Percentiles rank a stretch among this genome's conserved stretches.
These are phyloP conservation scores for Paradendryphiella salina DNA, from an alignment of 2,329 filamentous ascomycete species.

Conservation along the genomic window DNA sequence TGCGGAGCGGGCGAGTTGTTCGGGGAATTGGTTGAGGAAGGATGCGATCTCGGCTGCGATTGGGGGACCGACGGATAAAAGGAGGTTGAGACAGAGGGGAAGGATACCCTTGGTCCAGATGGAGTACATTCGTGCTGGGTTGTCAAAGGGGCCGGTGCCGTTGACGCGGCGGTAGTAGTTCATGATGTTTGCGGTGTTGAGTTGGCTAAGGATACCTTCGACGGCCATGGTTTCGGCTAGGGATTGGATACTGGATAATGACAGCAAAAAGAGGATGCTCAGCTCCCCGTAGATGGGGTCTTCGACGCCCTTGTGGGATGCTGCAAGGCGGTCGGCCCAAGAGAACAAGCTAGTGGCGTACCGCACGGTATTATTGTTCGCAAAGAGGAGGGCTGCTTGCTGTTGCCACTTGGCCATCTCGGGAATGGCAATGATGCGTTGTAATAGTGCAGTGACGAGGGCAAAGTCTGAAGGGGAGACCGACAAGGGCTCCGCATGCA, in stretches of 20 bases:
- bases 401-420: conserved; percentile 67
- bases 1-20: conserved; percentile 72
- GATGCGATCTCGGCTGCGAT: conserved; percentile 82
- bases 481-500: conserved; percentile 72
- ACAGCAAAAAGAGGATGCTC: conserved; percentile 84
- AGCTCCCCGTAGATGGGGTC: conserved; percentile 94
- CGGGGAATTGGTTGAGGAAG: conserved; percentile 87
- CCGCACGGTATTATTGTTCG: conserved; percentile 70
- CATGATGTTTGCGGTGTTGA: conserved; percentile 78
- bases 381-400: conserved; percentile 53
- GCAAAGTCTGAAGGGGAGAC: conserved; percentile 79
- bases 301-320: conserved; percentile 57
- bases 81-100: conserved; percentile 84
- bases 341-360: conserved; percentile 87
- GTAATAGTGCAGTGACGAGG: conserved; percentile 83
- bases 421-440: conserved; percentile 78
- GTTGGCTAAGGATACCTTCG: conserved; percentile 77
- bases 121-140: conserved; percentile 74
- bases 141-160: conserved; percentile 77
- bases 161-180: conserved; percentile 71
- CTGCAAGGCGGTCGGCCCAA: conserved; percentile 83
- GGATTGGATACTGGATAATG: conserved; percentile 77
- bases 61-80: conserved; percentile 77
- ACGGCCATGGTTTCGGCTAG: conserved; percentile 89
- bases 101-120: conserved; percentile 91